phyloP scores from a whole-genome alignment of 352 stramenopile genomes.

The Labyrinthula sp. region DNA sequence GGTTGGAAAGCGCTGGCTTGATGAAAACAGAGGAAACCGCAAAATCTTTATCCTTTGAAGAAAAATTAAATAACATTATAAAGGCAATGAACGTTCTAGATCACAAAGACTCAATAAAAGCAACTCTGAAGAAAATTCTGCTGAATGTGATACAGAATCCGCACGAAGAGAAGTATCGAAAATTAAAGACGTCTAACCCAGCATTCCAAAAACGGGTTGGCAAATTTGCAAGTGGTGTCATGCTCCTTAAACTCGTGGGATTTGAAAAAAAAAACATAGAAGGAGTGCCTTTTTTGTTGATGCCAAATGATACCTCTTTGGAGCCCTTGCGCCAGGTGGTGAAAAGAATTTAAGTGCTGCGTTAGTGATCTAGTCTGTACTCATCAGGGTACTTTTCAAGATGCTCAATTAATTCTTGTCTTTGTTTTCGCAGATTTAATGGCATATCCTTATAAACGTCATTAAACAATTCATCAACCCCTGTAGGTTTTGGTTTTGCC shows the following conservation, averaged over 20 bases:
- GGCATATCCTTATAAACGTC: conserved; percentile 88
- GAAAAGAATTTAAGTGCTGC: too few relatives aligned
- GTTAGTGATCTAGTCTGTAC: conserved; percentile 47
- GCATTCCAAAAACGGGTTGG: conserved; percentile 64
- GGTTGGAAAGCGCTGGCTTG: conserved; percentile 17
- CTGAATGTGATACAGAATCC: conserved; percentile 61
- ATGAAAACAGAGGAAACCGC: background rate
- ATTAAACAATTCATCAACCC: conserved; percentile 72
- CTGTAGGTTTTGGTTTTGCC: conserved; percentile 50
- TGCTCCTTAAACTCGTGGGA: conserved; percentile 56
- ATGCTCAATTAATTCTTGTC: conserved; percentile 63
- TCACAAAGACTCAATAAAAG: conserved; percentile 54
- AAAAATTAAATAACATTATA: conserved; percentile 38
- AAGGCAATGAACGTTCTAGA: conserved; percentile 51
- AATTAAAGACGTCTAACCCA: conserved; percentile 62
- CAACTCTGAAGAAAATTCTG: conserved; percentile 58
- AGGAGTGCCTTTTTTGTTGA: too few relatives aligned
- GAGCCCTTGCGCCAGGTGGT: too few relatives aligned
- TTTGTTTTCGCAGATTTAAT: conserved; percentile 70
- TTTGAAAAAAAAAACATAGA: conserved; percentile 57
- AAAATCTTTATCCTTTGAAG: conserved; percentile 11
- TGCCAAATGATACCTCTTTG: too few relatives aligned
- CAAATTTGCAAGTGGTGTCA: conserved; percentile 51
- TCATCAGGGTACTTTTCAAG: conserved; percentile 71
- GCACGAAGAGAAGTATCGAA: conserved; percentile 56